A percentile compares a stretch with the other conserved stretches of the same genome.
These are phyloP conservation scores for California macrophylla DNA, from an alignment of 441 rosid genomes.

Conservation along the genomic window DNA sequence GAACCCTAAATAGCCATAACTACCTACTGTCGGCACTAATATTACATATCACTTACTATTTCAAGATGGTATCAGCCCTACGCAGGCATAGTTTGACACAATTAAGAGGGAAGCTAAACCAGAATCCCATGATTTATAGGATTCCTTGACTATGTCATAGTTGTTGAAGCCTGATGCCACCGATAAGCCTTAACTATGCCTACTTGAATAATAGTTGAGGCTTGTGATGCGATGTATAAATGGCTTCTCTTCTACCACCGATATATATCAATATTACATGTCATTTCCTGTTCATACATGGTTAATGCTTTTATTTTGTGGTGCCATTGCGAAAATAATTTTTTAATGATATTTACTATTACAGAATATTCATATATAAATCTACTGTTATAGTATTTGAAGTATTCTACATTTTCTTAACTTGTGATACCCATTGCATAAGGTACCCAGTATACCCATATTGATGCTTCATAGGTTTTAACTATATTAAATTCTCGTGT, in stretches of 20 bases:
- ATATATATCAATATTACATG: too few relatives aligned
- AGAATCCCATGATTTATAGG: neutral
- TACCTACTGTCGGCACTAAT: neutral
- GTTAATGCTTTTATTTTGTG: neutral
- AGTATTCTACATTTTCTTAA: neutral
- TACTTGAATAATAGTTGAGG: neutral
- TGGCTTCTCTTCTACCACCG: neutral
- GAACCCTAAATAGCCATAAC: too few relatives aligned
- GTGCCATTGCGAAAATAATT: neutral
- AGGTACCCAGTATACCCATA: neutral
- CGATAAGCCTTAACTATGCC: neutral
- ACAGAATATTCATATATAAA: too few relatives aligned
- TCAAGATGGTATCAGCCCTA: neutral
- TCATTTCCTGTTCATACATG: too few relatives aligned
- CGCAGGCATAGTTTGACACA: neutral
- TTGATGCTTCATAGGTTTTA: neutral
- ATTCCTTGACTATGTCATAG: neutral
- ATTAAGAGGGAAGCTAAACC: neutral
- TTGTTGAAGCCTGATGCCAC: neutral
- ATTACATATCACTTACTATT: neutral
- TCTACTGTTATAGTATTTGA: neutral
- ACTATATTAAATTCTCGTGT: neutral
- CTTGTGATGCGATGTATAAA: neutral
- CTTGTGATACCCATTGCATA: neutral
- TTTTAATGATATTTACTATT: too few relatives aligned